These are phyloP conservation scores for Linnemannia schmuckeri DNA, from an alignment of 192 early-diverging fungal genomes.

Conservation along the genomic window DNA sequence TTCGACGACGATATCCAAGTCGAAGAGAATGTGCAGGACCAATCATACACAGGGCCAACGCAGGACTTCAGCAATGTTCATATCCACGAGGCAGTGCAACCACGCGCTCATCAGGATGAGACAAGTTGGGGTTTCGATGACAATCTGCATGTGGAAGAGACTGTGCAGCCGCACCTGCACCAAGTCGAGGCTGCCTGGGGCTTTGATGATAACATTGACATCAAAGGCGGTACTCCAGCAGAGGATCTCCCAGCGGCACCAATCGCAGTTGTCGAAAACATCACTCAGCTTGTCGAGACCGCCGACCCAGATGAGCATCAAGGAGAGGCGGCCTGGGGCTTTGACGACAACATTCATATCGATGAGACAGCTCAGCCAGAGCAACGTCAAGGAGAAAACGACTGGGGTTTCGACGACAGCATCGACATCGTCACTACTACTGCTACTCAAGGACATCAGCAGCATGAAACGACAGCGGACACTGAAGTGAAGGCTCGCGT, in stretches of 20 bases:
- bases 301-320: not conserved
- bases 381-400: slow-evolving; percentile 5
- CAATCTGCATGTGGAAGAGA: not conserved
- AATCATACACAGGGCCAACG: not conserved
- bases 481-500: slow-evolving; percentile 17
- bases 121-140: slow-evolving; percentile 34
- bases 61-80: not conserved
- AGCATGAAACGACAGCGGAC: slow-evolving; percentile 2
- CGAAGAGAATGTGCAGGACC: slow-evolving; percentile 4
- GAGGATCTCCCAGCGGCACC: not conserved
- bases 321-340: slow-evolving; percentile 15
- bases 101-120: slow-evolving; percentile 4
- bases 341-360: slow-evolving; percentile 29
- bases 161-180: not conserved
- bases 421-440: not conserved
- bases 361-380: not conserved
- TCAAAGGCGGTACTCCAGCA: not conserved
- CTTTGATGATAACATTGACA: slow-evolving; percentile 9
- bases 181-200: slow-evolving; percentile 14
- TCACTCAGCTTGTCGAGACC: not conserved
- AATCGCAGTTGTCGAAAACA: not conserved
- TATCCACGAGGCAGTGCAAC: not conserved
- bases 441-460: not conserved
- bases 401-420: slow-evolving; percentile 2
- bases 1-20: slow-evolving; percentile 20